Evolutionary conservation across 129 eudicot species (phyloP).

Genomic region (Solidago caesia): DNA sequence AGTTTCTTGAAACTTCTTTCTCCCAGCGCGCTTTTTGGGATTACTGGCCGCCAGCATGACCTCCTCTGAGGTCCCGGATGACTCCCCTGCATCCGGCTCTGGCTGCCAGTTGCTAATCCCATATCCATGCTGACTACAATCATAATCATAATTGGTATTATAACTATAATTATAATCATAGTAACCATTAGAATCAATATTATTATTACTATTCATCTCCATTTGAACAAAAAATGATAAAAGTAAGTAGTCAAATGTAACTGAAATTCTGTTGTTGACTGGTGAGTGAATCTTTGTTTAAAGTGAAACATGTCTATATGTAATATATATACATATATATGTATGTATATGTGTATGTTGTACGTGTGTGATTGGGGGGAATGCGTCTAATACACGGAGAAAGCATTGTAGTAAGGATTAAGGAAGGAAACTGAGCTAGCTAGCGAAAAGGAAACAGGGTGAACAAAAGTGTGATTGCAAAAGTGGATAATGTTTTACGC

Average conservation of each 20-base stretch:
- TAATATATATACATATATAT: no score
- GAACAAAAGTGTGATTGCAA: slow-evolving; percentile 9
- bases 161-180: background rate
- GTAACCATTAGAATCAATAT: no score
- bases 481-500: slow-evolving; percentile 32
- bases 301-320: no score
- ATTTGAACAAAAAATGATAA: background rate
- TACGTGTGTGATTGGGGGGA: background rate
- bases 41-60: slow-evolving; percentile 53
- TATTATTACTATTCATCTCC: slow-evolving; percentile 19
- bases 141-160: background rate
- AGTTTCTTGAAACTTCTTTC: slow-evolving; percentile 78
- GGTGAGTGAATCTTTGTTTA: slow-evolving; percentile 2
- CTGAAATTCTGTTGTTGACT: background rate
- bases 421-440: background rate
- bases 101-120: slow-evolving; percentile 21
- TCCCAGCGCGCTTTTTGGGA: slow-evolving; percentile 77
- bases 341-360: background rate
- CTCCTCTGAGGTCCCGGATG: slow-evolving; percentile 24
- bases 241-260: background rate
- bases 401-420: background rate
- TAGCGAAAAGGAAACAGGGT: slow-evolving; percentile 27
- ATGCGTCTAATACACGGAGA: slow-evolving; percentile 28
- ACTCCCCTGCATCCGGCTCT: slow-evolving; percentile 14
- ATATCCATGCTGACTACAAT: background rate